These are phyloP conservation scores for Pisolithus thermaeus DNA, from an alignment of 1,284 basidiomycete genomes.

Conservation along the genomic window DNA sequence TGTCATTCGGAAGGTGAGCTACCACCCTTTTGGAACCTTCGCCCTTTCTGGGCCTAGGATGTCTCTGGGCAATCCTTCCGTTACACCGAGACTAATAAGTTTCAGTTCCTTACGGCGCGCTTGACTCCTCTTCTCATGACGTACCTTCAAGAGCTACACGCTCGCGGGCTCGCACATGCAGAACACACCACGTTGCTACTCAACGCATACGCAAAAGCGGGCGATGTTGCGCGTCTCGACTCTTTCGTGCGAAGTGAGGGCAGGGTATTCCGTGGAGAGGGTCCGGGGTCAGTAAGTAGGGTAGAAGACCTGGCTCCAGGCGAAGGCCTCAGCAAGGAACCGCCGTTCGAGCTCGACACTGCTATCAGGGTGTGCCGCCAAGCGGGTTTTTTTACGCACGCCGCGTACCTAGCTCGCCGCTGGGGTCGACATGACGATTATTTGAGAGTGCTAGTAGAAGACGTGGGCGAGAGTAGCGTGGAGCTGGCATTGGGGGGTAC, in stretches of 20 bases:
- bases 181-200: slow-evolving; percentile 95
- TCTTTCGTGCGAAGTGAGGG: slow-evolving; percentile 89
- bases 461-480: slow-evolving; percentile 54
- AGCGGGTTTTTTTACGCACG: slow-evolving; percentile 94
- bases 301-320: slow-evolving; percentile 30
- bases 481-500: slow-evolving; percentile 1
- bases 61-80: too few relatives aligned
- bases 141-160: slow-evolving; percentile 93
- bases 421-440: slow-evolving; percentile 93
- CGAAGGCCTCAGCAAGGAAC: slow-evolving; percentile 47
- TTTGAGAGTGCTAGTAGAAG: slow-evolving; percentile 91
- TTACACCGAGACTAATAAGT: not conserved
- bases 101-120: slow-evolving; percentile 92
- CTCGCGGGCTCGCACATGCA: slow-evolving; percentile 84
- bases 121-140: slow-evolving; percentile 92
- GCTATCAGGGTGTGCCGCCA: slow-evolving; percentile 96
- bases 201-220: slow-evolving; percentile 96
- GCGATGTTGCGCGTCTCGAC: slow-evolving; percentile 83
- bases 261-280: slow-evolving; percentile 21
- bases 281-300: slow-evolving; percentile 8
- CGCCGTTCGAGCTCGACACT: slow-evolving; percentile 95
- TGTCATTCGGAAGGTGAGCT: slow-evolving; percentile 87
- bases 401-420: slow-evolving; percentile 88
- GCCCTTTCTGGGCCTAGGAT: too few relatives aligned
- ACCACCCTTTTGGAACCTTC: not conserved